phyloP scores from a whole-genome alignment of 805 yeast genomes.

The Sporopachydermia lactativora region DNA sequence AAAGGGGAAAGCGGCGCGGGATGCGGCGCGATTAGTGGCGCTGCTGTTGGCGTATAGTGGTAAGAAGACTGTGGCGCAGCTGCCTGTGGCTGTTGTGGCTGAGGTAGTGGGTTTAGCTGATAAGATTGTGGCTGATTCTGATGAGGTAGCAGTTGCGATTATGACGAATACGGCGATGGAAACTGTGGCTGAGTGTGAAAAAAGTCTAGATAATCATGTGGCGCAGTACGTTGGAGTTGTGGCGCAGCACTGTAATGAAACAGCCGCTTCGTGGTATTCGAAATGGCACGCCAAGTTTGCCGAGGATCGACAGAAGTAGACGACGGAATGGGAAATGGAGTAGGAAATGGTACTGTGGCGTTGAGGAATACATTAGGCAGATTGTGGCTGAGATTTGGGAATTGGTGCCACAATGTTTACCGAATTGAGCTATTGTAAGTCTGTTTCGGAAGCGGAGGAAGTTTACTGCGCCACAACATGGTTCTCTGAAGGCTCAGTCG shows the following conservation, averaged over 20 bases:
- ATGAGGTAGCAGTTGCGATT: not conserved
- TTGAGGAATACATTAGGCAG: no score
- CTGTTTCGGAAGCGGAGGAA: no score
- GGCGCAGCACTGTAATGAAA: not conserved
- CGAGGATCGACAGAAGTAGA: no score
- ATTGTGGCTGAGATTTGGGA: no score
- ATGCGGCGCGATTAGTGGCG: not conserved
- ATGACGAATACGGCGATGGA: not conserved
- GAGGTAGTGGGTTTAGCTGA: not conserved
- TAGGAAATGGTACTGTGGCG: no score
- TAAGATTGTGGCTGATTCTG: not conserved
- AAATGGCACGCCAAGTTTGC: not conserved
- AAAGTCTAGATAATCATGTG: not conserved
- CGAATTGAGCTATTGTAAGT: no score
- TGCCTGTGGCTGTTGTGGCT: not conserved
- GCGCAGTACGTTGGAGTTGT: not conserved
- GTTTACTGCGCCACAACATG: no score
- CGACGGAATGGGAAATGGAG: no score
- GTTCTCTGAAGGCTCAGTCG: no score
- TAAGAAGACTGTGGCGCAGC: not conserved
- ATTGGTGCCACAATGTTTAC: no score
- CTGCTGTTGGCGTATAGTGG: not conserved
- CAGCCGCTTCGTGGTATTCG: not conserved
- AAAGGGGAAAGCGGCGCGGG: not conserved
- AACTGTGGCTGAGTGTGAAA: no score